Evolutionary conservation across 208 protist species (phyloP).

Genomic region (Leptomonas seymouri): DNA sequence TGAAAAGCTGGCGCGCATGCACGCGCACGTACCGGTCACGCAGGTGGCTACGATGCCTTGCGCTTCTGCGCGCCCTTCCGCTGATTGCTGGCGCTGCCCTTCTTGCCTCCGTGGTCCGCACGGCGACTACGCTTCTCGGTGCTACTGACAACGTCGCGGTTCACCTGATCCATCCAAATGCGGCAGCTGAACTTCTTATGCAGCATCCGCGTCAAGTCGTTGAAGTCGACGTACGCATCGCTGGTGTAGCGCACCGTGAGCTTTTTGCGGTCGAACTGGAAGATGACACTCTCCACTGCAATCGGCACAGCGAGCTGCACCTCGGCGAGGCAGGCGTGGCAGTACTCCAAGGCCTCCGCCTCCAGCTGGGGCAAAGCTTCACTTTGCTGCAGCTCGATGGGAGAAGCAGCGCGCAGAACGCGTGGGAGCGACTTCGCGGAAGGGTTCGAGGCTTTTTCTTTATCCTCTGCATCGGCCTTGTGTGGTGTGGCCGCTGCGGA

Average conservation of each 20-base stretch:
- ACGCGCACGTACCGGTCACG: no score
- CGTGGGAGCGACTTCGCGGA: constrained; percentile 14
- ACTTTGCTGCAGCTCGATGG: constrained; percentile 47
- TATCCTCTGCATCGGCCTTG: constrained; percentile 26
- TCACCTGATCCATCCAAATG: constrained; percentile 92
- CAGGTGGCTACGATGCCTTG: constrained; percentile 3
- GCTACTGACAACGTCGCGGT: constrained; percentile 53
- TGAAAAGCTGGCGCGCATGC: background rate
- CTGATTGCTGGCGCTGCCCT: constrained; percentile 9
- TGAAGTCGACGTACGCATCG: constrained; percentile 82
- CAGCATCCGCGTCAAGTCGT: constrained; percentile 64
- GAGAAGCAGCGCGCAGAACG: constrained; percentile 66
- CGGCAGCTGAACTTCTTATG: constrained; percentile 85
- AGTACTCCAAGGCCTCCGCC: constrained; percentile 60
- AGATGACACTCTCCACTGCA: constrained; percentile 70
- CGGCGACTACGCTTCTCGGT: constrained; percentile 22
- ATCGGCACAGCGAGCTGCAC: constrained; percentile 63
- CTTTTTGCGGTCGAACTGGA: constrained; percentile 92
- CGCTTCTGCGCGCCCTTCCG: constrained; percentile 16
- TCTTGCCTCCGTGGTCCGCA: constrained; percentile 22
- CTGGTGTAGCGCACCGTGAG: constrained; percentile 87
- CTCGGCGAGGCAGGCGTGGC: constrained; percentile 47
- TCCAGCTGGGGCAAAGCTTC: constrained; percentile 53
- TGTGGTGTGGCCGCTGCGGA: constrained; percentile 7
- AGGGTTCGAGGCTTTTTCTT: constrained; percentile 4